Evolutionary conservation across 2,329 filamentous ascomycete species (phyloP).

Genomic region (Colletotrichum melonis): DNA sequence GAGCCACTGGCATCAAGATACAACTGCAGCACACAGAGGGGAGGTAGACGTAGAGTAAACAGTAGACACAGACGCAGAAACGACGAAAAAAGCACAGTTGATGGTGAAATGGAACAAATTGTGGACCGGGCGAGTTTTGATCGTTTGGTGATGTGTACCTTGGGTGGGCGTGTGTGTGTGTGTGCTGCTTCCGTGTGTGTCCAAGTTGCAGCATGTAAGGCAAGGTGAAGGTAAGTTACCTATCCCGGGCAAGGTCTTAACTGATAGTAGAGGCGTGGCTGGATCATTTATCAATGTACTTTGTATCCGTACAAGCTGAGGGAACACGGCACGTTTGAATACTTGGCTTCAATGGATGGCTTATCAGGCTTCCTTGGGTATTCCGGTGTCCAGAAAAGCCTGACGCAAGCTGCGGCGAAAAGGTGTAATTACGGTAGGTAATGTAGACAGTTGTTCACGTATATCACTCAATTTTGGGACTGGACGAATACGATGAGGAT

Average conservation of each 20-base stretch:
- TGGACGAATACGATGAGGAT: slow-evolving; percentile 5
- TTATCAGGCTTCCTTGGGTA: neutral
- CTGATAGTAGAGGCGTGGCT: neutral
- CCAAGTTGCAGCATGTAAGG: slow-evolving; percentile 11
- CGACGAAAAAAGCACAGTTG: slow-evolving; percentile 12
- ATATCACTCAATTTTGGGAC: neutral
- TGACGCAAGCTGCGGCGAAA: slow-evolving; percentile 23
- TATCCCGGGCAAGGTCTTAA: neutral
- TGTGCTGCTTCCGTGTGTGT: neutral
- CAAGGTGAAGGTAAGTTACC: neutral
- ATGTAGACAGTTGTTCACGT: too few species aligned
- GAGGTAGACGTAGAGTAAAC: neutral
- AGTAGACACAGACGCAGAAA: slow-evolving; percentile 12
- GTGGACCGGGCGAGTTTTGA: slow-evolving; percentile 25
- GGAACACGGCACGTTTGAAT: slow-evolving; percentile 4
- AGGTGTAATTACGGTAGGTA: neutral
- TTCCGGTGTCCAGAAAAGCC: neutral
- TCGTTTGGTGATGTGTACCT: slow-evolving; percentile 11
- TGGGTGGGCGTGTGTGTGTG: slow-evolving; percentile 1
- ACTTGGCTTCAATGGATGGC: neutral
- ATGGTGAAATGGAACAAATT: slow-evolving; percentile 21
- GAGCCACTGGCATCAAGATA: slow-evolving; percentile 11
- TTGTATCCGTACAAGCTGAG: neutral
- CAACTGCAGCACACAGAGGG: neutral
- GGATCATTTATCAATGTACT: neutral